Evolutionary conservation across 345 rosid genomes (phyloP).

Genomic region (Geranium rotundifolium): DNA sequence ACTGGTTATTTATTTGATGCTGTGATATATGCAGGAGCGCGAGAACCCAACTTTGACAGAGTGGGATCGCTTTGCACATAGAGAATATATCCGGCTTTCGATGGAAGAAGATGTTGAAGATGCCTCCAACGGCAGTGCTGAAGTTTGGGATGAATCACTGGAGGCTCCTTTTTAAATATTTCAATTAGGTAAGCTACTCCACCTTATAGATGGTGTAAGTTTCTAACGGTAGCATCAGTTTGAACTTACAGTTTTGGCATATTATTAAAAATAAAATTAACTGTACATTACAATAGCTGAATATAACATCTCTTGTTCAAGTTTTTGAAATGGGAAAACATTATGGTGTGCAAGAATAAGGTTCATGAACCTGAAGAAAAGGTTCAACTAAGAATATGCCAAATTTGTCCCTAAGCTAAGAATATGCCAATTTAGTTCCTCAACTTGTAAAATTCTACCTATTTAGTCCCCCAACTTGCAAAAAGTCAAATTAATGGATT

Average conservation of each 20-base stretch:
- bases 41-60: constrained; percentile 44
- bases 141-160: constrained; percentile 62
- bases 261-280: too few relatives aligned
- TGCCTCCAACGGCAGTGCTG: constrained; percentile 62
- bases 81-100: constrained; percentile 26
- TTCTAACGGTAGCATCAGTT: not conserved
- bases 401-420: too few relatives aligned
- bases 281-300: too few relatives aligned
- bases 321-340: too few relatives aligned
- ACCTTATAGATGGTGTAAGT: not conserved
- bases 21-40: constrained; percentile 31
- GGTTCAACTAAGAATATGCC: too few relatives aligned
- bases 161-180: constrained; percentile 47
- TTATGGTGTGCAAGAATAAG: too few relatives aligned
- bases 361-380: not conserved
- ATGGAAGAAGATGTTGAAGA: constrained; percentile 36
- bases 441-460: too few relatives aligned
- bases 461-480: too few relatives aligned
- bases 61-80: constrained; percentile 29
- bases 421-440: too few relatives aligned
- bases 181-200: constrained; percentile 6
- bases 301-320: too few relatives aligned
- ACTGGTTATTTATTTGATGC: not conserved
- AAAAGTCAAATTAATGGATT: too few relatives aligned
- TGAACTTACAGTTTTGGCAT: too few relatives aligned